Base-by-base conservation (phyloP, 306 rosid genomes). In the Vigna reflexopilosa region DNA sequence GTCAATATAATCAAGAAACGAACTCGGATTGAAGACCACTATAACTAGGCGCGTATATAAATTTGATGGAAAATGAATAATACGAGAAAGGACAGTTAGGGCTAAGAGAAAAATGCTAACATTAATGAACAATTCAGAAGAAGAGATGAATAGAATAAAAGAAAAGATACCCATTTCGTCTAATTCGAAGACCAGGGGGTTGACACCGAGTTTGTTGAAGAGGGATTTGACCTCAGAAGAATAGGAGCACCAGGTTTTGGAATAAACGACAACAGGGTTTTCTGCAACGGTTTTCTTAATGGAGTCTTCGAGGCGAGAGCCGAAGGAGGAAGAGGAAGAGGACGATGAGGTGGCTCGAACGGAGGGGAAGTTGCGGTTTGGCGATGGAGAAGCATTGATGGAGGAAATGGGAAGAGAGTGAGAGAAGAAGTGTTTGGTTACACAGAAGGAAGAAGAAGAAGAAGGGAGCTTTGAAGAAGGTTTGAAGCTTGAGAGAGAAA, bases 221-320 rank as follows among this genome's bases (percentile, higher is more conserved):
- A 95, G 82, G 16, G 90, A 50, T 83, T 95, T 95, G 47, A 95
- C 96, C 85, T 95, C 99, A 36, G 93, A 85, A 7, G 98, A 95
- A 82, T 93, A 94, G 84, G 97, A 91, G 77, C 99, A 95, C 99
- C 99, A 95, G 1, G 93, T 86, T 84, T 95, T 95, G 85, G 99
- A 95, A 81, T 95, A 95, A 56, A 95, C 90, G 2, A 93, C 99
- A 34, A 95, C 90, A 0, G 94, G 93, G 76, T 93, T 93, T 1
- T 83, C 86, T 0, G 86, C 32, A n/a, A 93, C 78, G 1, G 97
- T 93, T 70, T 87, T 91, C 87, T 91, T 93, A 26, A 95, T 86
- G 79, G 73, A 86, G 64, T 95, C 98, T 79, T 95, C 98, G 67
- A 95, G 99, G 28, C 97, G 92, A 86, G 97, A 95, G 24, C 99